Evolutionary conservation across 176 grass and related monocot genomes (phyloP).

Genomic region (Saccharum officinarum): DNA sequence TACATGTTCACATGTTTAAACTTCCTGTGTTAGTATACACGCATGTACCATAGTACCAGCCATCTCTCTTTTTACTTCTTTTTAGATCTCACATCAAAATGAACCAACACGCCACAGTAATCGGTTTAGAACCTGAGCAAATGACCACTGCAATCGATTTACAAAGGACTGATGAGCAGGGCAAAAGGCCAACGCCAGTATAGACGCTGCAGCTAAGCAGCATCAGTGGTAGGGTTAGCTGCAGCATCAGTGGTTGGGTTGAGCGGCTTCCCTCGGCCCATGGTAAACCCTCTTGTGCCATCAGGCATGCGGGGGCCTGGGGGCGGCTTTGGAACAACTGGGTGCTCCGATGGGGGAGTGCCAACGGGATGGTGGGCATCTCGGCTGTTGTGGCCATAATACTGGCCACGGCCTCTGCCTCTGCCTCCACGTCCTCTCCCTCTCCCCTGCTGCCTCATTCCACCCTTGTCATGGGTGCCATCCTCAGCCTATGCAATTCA

Average conservation of each 20-base stretch:
- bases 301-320: conserved; percentile 96
- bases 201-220: background rate
- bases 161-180: background rate
- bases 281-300: conserved; percentile 88
- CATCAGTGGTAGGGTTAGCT: conserved; percentile 4
- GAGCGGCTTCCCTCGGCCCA: conserved; percentile 78
- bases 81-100: conserved; percentile 38
- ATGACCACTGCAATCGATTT: background rate
- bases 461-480: conserved; percentile 45
- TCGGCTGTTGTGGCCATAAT: conserved; percentile 37
- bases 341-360: conserved; percentile 61
- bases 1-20: conserved; percentile 30
- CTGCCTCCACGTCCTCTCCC: conserved; percentile 57
- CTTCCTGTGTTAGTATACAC: conserved; percentile 33
- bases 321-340: conserved; percentile 56
- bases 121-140: background rate
- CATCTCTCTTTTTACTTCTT: background rate
- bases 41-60: no score
- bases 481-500: conserved; percentile 43
- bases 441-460: conserved; percentile 45
- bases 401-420: conserved; percentile 49
- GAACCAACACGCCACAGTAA: conserved; percentile 24
- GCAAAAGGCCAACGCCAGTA: background rate
- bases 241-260: conserved; percentile 13
- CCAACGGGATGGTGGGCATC: conserved; percentile 40